A percentile compares a stretch with the other conserved stretches of the same genome.
Evolutionary conservation across 805 yeast genomes (phyloP).

Genomic region (Cyberlindnera maritima): DNA sequence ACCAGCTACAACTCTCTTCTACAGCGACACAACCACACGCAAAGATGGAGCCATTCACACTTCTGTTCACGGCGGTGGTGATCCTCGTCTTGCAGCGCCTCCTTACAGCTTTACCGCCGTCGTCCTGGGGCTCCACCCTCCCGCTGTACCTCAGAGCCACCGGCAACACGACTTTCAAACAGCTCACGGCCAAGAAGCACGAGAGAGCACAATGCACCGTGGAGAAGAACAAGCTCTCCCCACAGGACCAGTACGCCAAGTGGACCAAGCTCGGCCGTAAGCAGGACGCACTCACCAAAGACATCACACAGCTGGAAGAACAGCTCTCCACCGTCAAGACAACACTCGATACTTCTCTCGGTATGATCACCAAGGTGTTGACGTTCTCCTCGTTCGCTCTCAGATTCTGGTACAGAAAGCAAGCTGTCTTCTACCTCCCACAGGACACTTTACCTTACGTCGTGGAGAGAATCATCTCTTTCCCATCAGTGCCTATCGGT

Average conservation of each 20-base stretch:
- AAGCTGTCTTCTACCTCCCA: constrained; percentile 14
- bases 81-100: constrained; percentile 10
- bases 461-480: constrained; percentile 7
- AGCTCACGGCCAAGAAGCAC: constrained; percentile 32
- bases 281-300: constrained; percentile 10
- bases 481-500: constrained; percentile 59
- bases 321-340: constrained; percentile 1
- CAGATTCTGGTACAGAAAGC: constrained; percentile 19
- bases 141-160: constrained; percentile 12
- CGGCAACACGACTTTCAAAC: constrained; percentile 3
- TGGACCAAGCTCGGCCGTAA: constrained; percentile 89
- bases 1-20: background rate
- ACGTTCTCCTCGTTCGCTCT: constrained; percentile 5
- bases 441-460: constrained; percentile 10
- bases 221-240: constrained; percentile 61
- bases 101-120: constrained; percentile 10
- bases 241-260: constrained; percentile 92
- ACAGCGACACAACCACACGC: too few relatives aligned
- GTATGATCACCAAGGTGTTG: background rate
- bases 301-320: constrained; percentile 9
- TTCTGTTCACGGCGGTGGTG: constrained; percentile 4
- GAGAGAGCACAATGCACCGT: constrained; percentile 47
- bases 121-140: constrained; percentile 6
- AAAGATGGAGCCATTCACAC: constrained; percentile 13
- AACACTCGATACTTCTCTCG: constrained; percentile 1